Percentiles rank a stretch among this genome's conserved stretches.
Evolutionary conservation across 2,329 filamentous ascomycete genomes (phyloP).

Genomic region (Fusarium piperis): DNA sequence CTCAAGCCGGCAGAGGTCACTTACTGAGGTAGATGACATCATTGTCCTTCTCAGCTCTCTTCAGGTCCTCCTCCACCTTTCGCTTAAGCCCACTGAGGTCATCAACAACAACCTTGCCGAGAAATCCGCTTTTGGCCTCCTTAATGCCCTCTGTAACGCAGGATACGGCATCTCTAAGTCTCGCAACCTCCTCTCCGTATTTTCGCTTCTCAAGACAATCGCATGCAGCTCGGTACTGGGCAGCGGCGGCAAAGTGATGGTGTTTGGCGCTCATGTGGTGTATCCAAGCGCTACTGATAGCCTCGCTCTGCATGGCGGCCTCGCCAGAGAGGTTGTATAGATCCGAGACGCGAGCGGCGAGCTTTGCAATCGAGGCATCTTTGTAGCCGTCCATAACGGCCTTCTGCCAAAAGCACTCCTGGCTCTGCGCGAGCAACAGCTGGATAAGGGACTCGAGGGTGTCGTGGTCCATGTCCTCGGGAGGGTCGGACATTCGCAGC

Average conservation of each 20-base stretch:
- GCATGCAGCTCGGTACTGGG: conserved; percentile 89
- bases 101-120: conserved; percentile 82
- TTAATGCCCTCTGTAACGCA: conserved; percentile 89
- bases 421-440: conserved; percentile 88
- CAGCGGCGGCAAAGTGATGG: conserved; percentile 94
- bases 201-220: conserved; percentile 93
- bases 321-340: conserved; percentile 87
- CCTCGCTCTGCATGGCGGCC: conserved; percentile 86
- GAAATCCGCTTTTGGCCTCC: conserved; percentile 76
- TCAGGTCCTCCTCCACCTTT: conserved; percentile 85
- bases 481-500: conserved; percentile 80
- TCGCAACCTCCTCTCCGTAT: conserved; percentile 94
- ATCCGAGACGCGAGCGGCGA: conserved; percentile 90
- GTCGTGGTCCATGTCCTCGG: conserved; percentile 93
- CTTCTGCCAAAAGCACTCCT: conserved; percentile 99
- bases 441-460: conserved; percentile 86
- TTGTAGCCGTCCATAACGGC: conserved; percentile 94
- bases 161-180: conserved; percentile 80
- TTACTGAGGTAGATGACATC: conserved; percentile 90
- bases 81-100: conserved; percentile 87
- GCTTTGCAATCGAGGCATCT: conserved; percentile 88
- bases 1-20: conserved; percentile 34
- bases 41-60: conserved; percentile 94
- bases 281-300: conserved; percentile 94
- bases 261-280: conserved; percentile 98